phyloP scores from a whole-genome alignment of 2,329 filamentous ascomycete genomes.

The Diaporthe sp. region DNA sequence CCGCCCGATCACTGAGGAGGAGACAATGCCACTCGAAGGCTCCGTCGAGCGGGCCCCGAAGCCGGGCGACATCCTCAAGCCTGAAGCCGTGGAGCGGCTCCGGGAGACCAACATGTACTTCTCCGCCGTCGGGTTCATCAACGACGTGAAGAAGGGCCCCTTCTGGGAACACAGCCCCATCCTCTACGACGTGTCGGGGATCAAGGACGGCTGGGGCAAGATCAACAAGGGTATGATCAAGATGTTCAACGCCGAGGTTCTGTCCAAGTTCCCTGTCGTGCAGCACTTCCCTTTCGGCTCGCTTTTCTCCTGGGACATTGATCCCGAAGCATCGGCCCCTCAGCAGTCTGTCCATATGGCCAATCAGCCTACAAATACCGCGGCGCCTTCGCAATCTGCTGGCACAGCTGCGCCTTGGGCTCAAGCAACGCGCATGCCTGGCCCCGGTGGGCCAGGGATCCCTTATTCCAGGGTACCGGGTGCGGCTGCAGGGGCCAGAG shows the following conservation, averaged over 20 bases:
- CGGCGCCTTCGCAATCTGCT: slow-evolving; percentile 47
- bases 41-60: slow-evolving; percentile 80
- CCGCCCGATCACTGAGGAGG: slow-evolving; percentile 76
- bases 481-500: slow-evolving; percentile 32
- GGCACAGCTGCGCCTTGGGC: slow-evolving; percentile 61
- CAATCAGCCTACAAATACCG: slow-evolving; percentile 62
- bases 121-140: slow-evolving; percentile 94
- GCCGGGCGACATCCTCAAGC: slow-evolving; percentile 77
- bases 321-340: slow-evolving; percentile 70
- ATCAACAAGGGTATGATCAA: slow-evolving; percentile 99
- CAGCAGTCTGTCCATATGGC: slow-evolving; percentile 69
- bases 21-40: slow-evolving; percentile 82
- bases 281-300: slow-evolving; percentile 92
- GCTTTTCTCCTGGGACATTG: slow-evolving; percentile 81
- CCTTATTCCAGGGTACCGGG: slow-evolving; percentile 47
- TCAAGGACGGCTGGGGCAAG: slow-evolving; percentile 95
- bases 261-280: slow-evolving; percentile 98
- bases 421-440: slow-evolving; percentile 57
- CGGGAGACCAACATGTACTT: slow-evolving; percentile 88
- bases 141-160: slow-evolving; percentile 94
- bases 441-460: slow-evolving; percentile 48
- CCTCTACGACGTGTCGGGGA: slow-evolving; percentile 92
- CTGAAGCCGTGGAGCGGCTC: slow-evolving; percentile 74
- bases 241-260: slow-evolving; percentile 98
- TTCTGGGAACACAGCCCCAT: slow-evolving; percentile 99